Base-by-base conservation (phyloP, 805 yeast genomes). In the Pichia exigua region DNA sequence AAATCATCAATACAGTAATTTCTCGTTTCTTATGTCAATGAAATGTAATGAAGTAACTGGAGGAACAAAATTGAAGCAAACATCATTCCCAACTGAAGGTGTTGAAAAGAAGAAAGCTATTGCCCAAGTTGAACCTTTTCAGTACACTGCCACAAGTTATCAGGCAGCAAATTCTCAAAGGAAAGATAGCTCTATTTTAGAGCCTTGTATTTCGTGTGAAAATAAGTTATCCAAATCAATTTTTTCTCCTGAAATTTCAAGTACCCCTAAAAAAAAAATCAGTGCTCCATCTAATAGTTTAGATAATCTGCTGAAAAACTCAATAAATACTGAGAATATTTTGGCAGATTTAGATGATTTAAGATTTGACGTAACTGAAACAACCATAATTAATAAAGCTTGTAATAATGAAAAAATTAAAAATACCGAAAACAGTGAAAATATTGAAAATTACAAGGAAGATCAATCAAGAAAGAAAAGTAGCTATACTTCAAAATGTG, bases 261-360 rank as follows among this genome's bases (percentile, higher is more conserved):
- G 53, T n/a, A 50, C 50, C 10, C 53, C 53, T 1, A 50, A 46
- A 22, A 28, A 46, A 28, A 32, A 20, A 30, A 35, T 22, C 5
- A 22, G 43, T n/a, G 32, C 28, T 11, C 18, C 20, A 42, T 12
- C 27, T 1, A 40, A 5, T 40, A 18, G 42, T 7, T 40, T 40
- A 11, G 42, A 40, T 4, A 12, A 24, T 26, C n/a, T 9, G 22
- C 3, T 20, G 2, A 40, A 38, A 15, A 27, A 30, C 20, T 13
- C 28, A n/a, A 40, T 43, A 30, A 32, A 41, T 28, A 45, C 52
- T 1, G 27, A 22, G 13, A 44, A 48, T 41, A 24, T 46, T 6
- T 28, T 46, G 18, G 38, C 21, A 13, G 49, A 24, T 21, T 26
- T 46, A 22, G 32, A 41, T 28, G 43, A 46, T 18, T 18, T 46